Evolutionary conservation across 164 flowering plant species (phyloP), one percentile per base, ranked within the genome.

Genomic region (Echeveria elegans): DNA sequence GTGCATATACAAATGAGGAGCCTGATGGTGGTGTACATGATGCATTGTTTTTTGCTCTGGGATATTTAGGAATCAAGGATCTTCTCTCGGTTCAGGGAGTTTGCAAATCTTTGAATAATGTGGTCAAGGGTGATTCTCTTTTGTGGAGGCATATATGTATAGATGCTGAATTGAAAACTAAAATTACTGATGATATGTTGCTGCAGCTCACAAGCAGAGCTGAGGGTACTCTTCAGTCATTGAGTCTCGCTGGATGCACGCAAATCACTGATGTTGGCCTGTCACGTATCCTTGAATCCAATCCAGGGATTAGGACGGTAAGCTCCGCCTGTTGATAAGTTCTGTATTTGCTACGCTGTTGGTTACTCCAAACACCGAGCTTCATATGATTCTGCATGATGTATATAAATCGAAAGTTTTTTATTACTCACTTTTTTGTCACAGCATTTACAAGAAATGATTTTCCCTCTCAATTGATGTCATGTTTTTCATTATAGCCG

Each of bases 61-160:
- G 80, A 41, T 82, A 84, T 80, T 73, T 92, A 47, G 89, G 85
- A 15, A 69, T 84, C 48, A 71, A 64, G 69, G 98, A 88, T 72
- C 84, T 88, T 23, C 82, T 92, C 52, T 67, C 81, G 0, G 81
- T 79, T 50, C 93, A 82, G 71, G 80, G 77, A 69, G 96, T 86
- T 70, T 92, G 93, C 73, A 81, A 64, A 56, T 77, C 85, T 19
- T 38, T 86, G 47, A 71, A 73, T 16, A 70, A 71, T 64, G 73
- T 81, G 0, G 84, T 88, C 56, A 77, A 73, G 48, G 73, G 24
- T 66, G 88, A 88, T 68, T 45, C 82, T 14, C 82, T 80, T 69
- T 63, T 90, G 26, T 92, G 98, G 98, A 87, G 75, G 76, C 80
- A 66, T 43, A 85, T 92, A 67, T 74, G 74, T 66, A 75, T 90